Percentiles rank a stretch among this genome's conserved stretches.
Evolutionary conservation across 257 asterid species (phyloP).

Genomic region (Salvia splendens): DNA sequence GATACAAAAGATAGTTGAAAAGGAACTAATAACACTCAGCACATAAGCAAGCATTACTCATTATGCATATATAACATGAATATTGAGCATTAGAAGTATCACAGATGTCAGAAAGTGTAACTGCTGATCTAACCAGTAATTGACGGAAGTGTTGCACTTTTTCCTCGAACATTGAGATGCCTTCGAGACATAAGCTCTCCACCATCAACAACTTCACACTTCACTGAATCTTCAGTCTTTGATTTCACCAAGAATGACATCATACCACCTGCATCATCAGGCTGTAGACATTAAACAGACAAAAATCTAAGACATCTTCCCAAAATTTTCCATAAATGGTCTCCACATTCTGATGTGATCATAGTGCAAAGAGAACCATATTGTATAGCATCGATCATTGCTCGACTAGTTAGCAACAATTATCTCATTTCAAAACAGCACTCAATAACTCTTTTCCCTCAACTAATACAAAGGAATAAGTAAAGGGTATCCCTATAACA

Average conservation of each 20-base stretch:
- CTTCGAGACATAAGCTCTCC: slow-evolving; percentile 93
- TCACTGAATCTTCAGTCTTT: slow-evolving; percentile 74
- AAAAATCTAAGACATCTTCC: slow-evolving; percentile 6
- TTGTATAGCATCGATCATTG: not conserved
- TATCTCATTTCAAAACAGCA: not conserved
- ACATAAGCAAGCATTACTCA: slow-evolving; percentile 20
- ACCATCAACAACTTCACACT: slow-evolving; percentile 90
- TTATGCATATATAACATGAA: slow-evolving; percentile 19
- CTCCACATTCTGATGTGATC: not conserved
- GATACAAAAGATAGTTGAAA: slow-evolving; percentile 4
- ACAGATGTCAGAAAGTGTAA: slow-evolving; percentile 6
- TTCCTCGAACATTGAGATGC: slow-evolving; percentile 89
- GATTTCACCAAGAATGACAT: slow-evolving; percentile 78
- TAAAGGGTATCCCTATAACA: not conserved
- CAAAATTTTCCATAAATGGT: not conserved
- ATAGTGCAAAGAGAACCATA: not conserved
- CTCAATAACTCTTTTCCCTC: not conserved
- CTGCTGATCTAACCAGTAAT: slow-evolving; percentile 69
- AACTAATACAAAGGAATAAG: not conserved
- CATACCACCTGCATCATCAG: slow-evolving; percentile 74
- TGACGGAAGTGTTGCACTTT: slow-evolving; percentile 91
- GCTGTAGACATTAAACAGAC: slow-evolving; percentile 19
- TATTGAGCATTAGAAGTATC: slow-evolving; percentile 1
- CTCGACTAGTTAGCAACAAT: not conserved
- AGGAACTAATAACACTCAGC: slow-evolving; percentile 13